Evolutionary conservation across 192 early-diverging fungal genomes (phyloP).

Genomic region (Umbelopsis sp.): DNA sequence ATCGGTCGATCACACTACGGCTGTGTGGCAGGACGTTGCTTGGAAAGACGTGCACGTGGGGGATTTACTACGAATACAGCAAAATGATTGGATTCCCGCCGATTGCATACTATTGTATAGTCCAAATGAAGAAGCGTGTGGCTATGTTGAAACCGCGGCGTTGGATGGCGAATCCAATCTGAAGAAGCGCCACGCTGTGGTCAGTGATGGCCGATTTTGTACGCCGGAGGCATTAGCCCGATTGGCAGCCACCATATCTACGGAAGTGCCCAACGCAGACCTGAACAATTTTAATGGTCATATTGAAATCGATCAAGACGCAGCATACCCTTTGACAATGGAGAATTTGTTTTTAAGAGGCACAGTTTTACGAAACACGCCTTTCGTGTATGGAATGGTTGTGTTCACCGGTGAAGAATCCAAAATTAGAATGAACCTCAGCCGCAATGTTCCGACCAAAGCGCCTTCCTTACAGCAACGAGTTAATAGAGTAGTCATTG

Average conservation of each 20-base stretch:
- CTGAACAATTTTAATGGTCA: slow-evolving; percentile 86
- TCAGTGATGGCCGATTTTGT: slow-evolving; percentile 47
- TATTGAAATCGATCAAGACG: slow-evolving; percentile 49
- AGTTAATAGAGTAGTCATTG: slow-evolving; percentile 80
- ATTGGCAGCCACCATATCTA: slow-evolving; percentile 59
- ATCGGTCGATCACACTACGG: slow-evolving; percentile 59
- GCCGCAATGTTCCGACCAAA: slow-evolving; percentile 73
- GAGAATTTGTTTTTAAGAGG: slow-evolving; percentile 85
- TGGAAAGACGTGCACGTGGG: slow-evolving; percentile 77
- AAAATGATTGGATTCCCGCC: slow-evolving; percentile 82
- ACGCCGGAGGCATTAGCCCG: slow-evolving; percentile 51
- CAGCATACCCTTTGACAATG: slow-evolving; percentile 70
- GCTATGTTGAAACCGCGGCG: slow-evolving; percentile 85
- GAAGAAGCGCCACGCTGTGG: slow-evolving; percentile 76
- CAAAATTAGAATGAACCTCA: slow-evolving; percentile 70
- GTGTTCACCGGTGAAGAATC: slow-evolving; percentile 75
- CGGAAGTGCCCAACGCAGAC: slow-evolving; percentile 78
- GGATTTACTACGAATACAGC: slow-evolving; percentile 73
- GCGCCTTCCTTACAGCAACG: slow-evolving; percentile 73
- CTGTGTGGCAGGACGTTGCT: slow-evolving; percentile 46
- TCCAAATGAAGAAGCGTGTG: slow-evolving; percentile 71
- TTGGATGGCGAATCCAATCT: slow-evolving; percentile 91
- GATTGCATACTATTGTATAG: slow-evolving; percentile 77
- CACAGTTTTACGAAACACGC: slow-evolving; percentile 81
- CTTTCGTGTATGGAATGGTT: slow-evolving; percentile 76